These are phyloP conservation scores for Solanum hybrid DNA, from an alignment of 305 asterid species.

Conservation along the genomic window DNA sequence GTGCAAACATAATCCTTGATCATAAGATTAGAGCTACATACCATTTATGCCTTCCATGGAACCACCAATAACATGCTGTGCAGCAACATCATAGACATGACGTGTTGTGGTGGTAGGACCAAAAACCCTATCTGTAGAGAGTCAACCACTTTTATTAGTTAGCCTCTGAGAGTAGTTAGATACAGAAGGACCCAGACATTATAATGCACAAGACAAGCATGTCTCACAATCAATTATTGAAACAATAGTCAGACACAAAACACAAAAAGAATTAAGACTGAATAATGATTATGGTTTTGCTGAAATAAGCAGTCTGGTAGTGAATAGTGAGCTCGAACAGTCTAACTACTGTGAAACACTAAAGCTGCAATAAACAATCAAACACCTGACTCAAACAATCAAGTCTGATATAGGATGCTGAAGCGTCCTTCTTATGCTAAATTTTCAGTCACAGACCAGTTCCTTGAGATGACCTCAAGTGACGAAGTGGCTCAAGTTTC, in stretches of 20 bases:
- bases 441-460: neutral
- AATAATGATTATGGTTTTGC: neutral
- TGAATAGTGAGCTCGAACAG: neutral
- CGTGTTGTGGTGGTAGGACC: constrained; percentile 99
- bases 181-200: neutral
- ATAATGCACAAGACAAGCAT: neutral
- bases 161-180: constrained; percentile 2
- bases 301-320: neutral
- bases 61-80: constrained; percentile 84
- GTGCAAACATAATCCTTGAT: neutral
- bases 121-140: constrained; percentile 78
- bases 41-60: constrained; percentile 96
- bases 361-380: neutral
- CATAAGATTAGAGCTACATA: constrained; percentile 22
- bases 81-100: constrained; percentile 96
- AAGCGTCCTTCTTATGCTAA: neutral
- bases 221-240: neutral
- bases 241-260: neutral
- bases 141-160: constrained; percentile 8
- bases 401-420: neutral
- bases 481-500: neutral
- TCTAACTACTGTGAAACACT: neutral
- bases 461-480: neutral
- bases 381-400: neutral
- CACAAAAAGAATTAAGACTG: neutral